These are phyloP conservation scores for Clarireedia homoeocarpa DNA, from an alignment of 2,329 filamentous ascomycete genomes.

Conservation along the genomic window DNA sequence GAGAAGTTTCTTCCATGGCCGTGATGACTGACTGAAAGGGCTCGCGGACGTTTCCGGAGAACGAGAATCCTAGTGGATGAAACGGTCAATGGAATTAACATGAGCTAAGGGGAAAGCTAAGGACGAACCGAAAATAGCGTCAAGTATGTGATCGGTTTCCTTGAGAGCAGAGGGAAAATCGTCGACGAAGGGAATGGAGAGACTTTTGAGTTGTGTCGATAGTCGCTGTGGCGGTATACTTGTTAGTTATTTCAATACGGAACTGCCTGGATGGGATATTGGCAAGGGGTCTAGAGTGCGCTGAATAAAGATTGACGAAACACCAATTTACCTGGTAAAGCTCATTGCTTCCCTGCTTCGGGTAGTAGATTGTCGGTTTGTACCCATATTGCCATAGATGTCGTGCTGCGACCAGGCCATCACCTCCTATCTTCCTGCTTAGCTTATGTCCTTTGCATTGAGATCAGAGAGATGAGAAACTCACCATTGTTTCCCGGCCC, in stretches of 20 bases:
- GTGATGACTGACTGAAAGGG: conserved; percentile 79
- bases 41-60: conserved; percentile 84
- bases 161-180: conserved; percentile 65
- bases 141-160: conserved; percentile 72
- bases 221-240: conserved; percentile 51
- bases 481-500: conserved; percentile 70
- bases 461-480: conserved; percentile 9
- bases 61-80: conserved; percentile 66
- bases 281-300: too few species aligned
- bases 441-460: too few species aligned
- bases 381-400: conserved; percentile 93
- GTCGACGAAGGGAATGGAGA: conserved; percentile 74
- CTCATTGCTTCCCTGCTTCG: conserved; percentile 84
- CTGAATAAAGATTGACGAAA: neutral
- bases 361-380: conserved; percentile 81
- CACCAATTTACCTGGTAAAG: conserved; percentile 62
- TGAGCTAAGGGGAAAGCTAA: neutral
- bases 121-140: conserved; percentile 75
- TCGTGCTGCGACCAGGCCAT: conserved; percentile 88
- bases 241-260: too few species aligned
- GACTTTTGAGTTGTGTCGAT: conserved; percentile 73
- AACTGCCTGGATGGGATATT: too few species aligned
- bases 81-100: neutral
- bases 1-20: conserved; percentile 60
- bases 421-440: conserved; percentile 55